Evolutionary conservation across 208 protist species (phyloP).

Genomic region (Crithidia bombi): DNA sequence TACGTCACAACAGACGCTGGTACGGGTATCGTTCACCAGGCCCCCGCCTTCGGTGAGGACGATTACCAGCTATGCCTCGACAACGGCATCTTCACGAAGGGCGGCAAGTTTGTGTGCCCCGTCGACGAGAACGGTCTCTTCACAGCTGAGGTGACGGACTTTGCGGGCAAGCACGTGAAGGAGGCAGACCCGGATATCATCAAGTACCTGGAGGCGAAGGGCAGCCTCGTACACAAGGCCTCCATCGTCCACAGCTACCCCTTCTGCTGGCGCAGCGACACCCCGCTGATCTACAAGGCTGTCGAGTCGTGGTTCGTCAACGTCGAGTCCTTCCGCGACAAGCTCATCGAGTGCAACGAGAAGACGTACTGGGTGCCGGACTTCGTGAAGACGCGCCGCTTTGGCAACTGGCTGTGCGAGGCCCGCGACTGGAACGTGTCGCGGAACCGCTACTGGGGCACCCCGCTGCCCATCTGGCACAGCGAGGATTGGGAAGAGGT

Average conservation of each 20-base stretch:
- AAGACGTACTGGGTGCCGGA: slow-evolving; percentile 98
- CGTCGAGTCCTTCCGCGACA: slow-evolving; percentile 97
- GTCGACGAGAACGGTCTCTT: slow-evolving; percentile 98
- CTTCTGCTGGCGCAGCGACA: slow-evolving; percentile 99
- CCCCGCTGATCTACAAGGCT: slow-evolving; percentile 98
- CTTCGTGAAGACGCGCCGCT: slow-evolving; percentile 97
- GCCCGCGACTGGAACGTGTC: slow-evolving; percentile 99
- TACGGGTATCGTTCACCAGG: slow-evolving; percentile 99
- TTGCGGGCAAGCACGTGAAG: slow-evolving; percentile 97
- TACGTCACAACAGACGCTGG: slow-evolving; percentile 98
- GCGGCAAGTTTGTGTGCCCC: slow-evolving; percentile 92
- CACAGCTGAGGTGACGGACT: slow-evolving; percentile 96
- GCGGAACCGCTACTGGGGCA: slow-evolving; percentile 99
- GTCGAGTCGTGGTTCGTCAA: slow-evolving; percentile 99
- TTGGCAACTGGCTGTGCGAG: slow-evolving; percentile 99
- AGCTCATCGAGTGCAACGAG: slow-evolving; percentile 95
- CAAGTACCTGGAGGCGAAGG: slow-evolving; percentile 91
- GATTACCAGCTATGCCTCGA: slow-evolving; percentile 98
- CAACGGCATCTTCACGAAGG: slow-evolving; percentile 93
- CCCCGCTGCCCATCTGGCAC: slow-evolving; percentile 99
- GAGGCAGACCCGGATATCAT: slow-evolving; percentile 97
- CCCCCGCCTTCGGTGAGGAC: slow-evolving; percentile 99
- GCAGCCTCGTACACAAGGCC: slow-evolving; percentile 89
- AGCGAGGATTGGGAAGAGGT: slow-evolving; percentile 97
- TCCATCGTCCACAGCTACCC: slow-evolving; percentile 98